Percentiles rank a stretch among this genome's conserved stretches.
Conservation (phyloP, 768 basidiomycete species). For the Piloderma croceum region DNA sequence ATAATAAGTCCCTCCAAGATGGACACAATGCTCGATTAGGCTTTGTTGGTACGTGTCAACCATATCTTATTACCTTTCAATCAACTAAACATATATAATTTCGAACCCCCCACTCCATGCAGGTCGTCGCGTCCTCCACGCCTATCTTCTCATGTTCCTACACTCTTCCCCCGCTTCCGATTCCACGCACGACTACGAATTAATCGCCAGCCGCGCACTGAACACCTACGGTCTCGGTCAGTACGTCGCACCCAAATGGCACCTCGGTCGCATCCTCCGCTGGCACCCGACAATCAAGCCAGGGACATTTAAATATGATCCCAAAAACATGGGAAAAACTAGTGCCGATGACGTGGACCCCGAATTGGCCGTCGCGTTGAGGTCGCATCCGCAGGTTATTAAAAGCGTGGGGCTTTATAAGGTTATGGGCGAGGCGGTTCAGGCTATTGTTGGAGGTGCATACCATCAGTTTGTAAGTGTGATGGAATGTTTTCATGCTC, state of each 20-base stretch:
- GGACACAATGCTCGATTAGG: slow-evolving; percentile 70
- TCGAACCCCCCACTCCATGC: background rate
- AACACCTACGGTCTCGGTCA: slow-evolving; percentile 72
- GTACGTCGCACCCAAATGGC: slow-evolving; percentile 71
- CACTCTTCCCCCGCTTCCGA: slow-evolving; percentile 46
- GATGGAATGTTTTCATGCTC: too few species aligned
- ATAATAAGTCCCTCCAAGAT: slow-evolving; percentile 48
- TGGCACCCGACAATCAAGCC: slow-evolving; percentile 61
- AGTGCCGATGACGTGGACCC: slow-evolving; percentile 10
- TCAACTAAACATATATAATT: background rate
- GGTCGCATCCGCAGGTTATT: slow-evolving; percentile 32
- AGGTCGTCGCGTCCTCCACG: slow-evolving; percentile 76
- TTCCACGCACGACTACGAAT: slow-evolving; percentile 51
- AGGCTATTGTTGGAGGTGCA: slow-evolving; percentile 70
- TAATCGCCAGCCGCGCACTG: slow-evolving; percentile 48
- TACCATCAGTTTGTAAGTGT: slow-evolving; percentile 73
- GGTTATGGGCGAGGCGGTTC: slow-evolving; percentile 70
- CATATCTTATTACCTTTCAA: background rate
- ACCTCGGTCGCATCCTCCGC: slow-evolving; percentile 62
- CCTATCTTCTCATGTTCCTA: slow-evolving; percentile 71
- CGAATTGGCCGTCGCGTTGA: slow-evolving; percentile 4
- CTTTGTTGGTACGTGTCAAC: slow-evolving; percentile 57
- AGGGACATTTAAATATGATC: slow-evolving; percentile 24
- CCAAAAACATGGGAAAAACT: slow-evolving; percentile 4
- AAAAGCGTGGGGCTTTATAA: slow-evolving; percentile 66